Percentiles rank a stretch among this genome's conserved stretches.
Evolutionary conservation across 2,329 filamentous ascomycete genomes (phyloP).

Genomic region (Ascomycota sp.): DNA sequence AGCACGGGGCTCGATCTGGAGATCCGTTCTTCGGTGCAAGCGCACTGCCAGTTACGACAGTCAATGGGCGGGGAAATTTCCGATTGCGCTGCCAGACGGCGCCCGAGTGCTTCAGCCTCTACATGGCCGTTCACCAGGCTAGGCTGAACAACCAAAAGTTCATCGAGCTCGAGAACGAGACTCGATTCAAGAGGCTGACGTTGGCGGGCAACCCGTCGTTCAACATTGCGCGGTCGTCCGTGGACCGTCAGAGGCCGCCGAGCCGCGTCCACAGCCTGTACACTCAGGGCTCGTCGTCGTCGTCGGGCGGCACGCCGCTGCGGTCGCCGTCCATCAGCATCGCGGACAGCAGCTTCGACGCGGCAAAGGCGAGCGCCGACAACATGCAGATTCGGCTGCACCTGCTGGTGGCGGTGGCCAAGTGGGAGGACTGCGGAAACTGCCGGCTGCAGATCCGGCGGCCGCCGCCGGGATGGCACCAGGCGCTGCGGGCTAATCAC

Average conservation of each 20-base stretch:
- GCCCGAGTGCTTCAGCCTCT: constrained; percentile 63
- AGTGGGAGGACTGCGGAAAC: constrained; percentile 83
- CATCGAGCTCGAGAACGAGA: constrained; percentile 45
- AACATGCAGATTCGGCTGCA: constrained; percentile 80
- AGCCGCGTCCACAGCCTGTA: constrained; percentile 39
- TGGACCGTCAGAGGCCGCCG: constrained; percentile 33
- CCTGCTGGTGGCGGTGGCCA: constrained; percentile 50
- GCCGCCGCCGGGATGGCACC: constrained; percentile 41
- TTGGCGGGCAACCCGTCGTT: constrained; percentile 50
- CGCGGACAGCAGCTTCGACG: constrained; percentile 26
- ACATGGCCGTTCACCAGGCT: constrained; percentile 69
- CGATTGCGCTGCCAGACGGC: constrained; percentile 70
- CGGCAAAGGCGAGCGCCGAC: constrained; percentile 39
- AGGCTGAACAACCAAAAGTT: constrained; percentile 88
- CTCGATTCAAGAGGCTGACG: constrained; percentile 54
- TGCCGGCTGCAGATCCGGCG: constrained; percentile 66
- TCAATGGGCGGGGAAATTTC: constrained; percentile 48
- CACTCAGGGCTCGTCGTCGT: constrained; percentile 33
- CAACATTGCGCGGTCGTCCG: constrained; percentile 62
- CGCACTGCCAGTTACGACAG: constrained; percentile 46
- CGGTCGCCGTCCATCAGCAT: constrained; percentile 38
- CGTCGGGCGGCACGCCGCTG: constrained; percentile 21
- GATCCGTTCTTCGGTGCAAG: constrained; percentile 67
- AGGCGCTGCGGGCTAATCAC: constrained; percentile 37
- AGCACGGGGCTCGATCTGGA: constrained; percentile 89